A percentile compares a stretch with the other conserved stretches of the same genome.
Evolutionary conservation across 768 basidiomycete genomes (phyloP).

Genomic region (Termitomyces titanicus): DNA sequence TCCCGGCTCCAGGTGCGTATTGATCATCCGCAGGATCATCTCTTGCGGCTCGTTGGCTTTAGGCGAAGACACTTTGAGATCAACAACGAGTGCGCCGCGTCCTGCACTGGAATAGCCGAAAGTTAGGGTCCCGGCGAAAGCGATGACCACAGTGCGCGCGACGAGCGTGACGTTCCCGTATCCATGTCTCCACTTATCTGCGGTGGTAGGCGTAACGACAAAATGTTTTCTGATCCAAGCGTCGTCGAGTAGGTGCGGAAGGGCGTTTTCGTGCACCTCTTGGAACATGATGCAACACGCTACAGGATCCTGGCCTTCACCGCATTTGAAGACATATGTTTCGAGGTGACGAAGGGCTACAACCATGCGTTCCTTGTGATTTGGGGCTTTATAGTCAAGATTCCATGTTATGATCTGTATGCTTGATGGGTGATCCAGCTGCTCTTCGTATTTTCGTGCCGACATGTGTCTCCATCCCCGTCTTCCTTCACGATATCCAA

Average conservation of each 20-base stretch:
- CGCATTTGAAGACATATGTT: slow-evolving; percentile 45
- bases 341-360: slow-evolving; percentile 54
- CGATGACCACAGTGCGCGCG: slow-evolving; percentile 50
- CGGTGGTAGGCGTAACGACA: slow-evolving; percentile 49
- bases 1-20: slow-evolving; percentile 74
- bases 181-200: slow-evolving; percentile 51
- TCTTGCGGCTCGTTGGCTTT: slow-evolving; percentile 28
- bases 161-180: slow-evolving; percentile 77
- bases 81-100: slow-evolving; percentile 56
- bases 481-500: slow-evolving; percentile 36
- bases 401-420: slow-evolving; percentile 73
- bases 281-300: slow-evolving; percentile 69
- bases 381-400: slow-evolving; percentile 43
- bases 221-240: slow-evolving; percentile 65
- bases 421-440: slow-evolving; percentile 23
- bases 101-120: slow-evolving; percentile 48
- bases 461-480: slow-evolving; percentile 44
- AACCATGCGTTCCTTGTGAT: slow-evolving; percentile 39
- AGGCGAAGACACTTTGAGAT: slow-evolving; percentile 43
- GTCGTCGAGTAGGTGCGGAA: slow-evolving; percentile 47
- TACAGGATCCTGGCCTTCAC: slow-evolving; percentile 41
- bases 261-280: slow-evolving; percentile 49
- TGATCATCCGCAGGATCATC: slow-evolving; percentile 56
- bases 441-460: slow-evolving; percentile 26
- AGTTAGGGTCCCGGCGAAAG: slow-evolving; percentile 44